A percentile compares a stretch with the other conserved stretches of the same genome.
phyloP scores from a whole-genome alignment of 139 green algal species.

The Raphidocelis subcapitata region DNA sequence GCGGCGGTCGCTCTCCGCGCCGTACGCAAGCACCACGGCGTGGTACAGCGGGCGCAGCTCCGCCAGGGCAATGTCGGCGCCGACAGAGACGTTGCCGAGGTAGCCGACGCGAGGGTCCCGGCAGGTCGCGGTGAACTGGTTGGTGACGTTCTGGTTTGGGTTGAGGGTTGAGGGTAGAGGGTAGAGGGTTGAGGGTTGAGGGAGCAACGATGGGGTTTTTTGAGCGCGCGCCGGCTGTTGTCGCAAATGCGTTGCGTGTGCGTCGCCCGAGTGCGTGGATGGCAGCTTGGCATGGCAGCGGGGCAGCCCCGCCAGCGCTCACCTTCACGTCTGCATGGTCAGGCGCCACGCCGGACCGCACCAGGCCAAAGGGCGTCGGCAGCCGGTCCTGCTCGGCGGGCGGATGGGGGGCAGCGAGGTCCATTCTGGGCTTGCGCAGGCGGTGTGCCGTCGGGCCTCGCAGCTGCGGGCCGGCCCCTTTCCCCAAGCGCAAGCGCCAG shows the following conservation, averaged over 20 bases:
- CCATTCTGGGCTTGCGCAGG: too few relatives aligned
- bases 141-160: conserved; percentile 82
- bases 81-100: conserved; percentile 81
- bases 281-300: too few relatives aligned
- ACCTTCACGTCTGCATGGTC: conserved; percentile 96
- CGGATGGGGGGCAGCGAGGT: neutral
- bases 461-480: too few relatives aligned
- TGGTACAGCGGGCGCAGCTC: conserved; percentile 79
- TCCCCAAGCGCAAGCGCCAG: too few relatives aligned
- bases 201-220: too few relatives aligned
- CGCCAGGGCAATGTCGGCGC: conserved; percentile 31
- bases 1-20: conserved; percentile 81
- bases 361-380: conserved; percentile 93
- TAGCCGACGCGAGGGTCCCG: conserved; percentile 61
- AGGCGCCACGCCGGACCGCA: conserved; percentile 92
- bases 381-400: conserved; percentile 67
- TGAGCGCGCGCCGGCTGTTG: too few relatives aligned
- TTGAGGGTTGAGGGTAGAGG: too few relatives aligned
- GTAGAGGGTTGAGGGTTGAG: neutral
- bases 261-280: too few relatives aligned
- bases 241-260: too few relatives aligned
- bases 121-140: conserved; percentile 78
- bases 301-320: too few relatives aligned
- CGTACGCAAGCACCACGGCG: conserved; percentile 86
- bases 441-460: too few relatives aligned